Evolutionary conservation across 495 filamentous ascomycete species (phyloP).

Genomic region (Penicillium steckii): DNA sequence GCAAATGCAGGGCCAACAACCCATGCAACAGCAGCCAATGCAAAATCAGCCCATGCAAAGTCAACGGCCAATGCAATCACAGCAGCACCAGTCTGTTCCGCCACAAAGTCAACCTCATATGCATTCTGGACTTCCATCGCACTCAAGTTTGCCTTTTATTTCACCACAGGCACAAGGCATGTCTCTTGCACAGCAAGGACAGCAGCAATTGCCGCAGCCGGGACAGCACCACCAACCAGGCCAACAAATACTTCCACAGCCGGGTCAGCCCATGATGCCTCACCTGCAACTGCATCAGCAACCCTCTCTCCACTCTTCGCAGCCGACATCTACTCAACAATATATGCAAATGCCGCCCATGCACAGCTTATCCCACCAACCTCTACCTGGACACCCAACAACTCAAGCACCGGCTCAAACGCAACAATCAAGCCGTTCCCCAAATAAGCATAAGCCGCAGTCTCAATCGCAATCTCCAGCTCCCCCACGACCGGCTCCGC

Average conservation of each 20-base stretch:
- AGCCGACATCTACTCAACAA: constrained; percentile 14
- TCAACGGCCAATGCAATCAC: background rate
- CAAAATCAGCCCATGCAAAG: constrained; percentile 2
- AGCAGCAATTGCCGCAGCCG: constrained; percentile 8
- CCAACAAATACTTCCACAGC: constrained; percentile 12
- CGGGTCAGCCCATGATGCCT: constrained; percentile 20
- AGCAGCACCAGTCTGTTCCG: background rate
- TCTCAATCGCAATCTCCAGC: constrained; percentile 13
- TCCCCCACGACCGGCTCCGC: constrained; percentile 23
- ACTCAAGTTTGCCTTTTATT: background rate
- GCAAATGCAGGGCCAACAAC: constrained; percentile 5
- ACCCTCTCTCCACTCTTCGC: constrained; percentile 14
- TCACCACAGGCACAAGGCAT: background rate
- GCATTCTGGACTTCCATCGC: background rate
- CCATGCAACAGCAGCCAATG: constrained; percentile 2
- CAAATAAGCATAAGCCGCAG: constrained; percentile 14
- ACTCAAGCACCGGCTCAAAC: constrained; percentile 5
- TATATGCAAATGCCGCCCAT: constrained; percentile 27
- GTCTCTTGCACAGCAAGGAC: background rate
- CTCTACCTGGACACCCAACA: constrained; percentile 4
- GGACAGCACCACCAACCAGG: constrained; percentile 15
- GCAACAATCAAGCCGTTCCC: constrained; percentile 5
- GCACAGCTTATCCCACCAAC: constrained; percentile 21
- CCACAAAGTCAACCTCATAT: background rate
- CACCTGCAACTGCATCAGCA: constrained; percentile 31